Conservation (phyloP, 208 protist genomes). For the Borovskyia barvae region DNA sequence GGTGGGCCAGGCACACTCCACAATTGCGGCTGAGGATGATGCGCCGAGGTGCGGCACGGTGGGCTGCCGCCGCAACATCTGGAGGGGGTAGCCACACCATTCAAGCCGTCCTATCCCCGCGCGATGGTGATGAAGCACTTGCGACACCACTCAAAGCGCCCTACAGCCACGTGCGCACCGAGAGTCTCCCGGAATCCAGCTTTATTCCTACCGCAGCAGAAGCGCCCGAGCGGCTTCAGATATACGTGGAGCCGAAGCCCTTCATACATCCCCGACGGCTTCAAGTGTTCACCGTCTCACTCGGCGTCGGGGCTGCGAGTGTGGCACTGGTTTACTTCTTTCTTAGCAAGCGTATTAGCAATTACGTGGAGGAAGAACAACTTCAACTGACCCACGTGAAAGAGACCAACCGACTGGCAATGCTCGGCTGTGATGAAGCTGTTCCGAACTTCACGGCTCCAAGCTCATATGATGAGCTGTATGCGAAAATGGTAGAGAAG, state of each 20-base stretch:
- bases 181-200: conserved; percentile 7
- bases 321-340: conserved; percentile 68
- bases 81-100: background rate
- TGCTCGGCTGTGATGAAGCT: conserved; percentile 38
- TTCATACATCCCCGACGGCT: conserved; percentile 68
- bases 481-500: conserved; percentile 58
- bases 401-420: conserved; percentile 48
- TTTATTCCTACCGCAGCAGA: conserved; percentile 55
- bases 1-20: too few relatives aligned
- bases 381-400: conserved; percentile 40
- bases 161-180: conserved; percentile 23
- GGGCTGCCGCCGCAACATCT: background rate
- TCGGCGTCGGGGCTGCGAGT: conserved; percentile 55
- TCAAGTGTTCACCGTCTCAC: conserved; percentile 68
- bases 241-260: conserved; percentile 78
- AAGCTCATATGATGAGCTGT: conserved; percentile 76
- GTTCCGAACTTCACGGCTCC: conserved; percentile 65
- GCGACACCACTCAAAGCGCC: background rate
- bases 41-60: conserved; percentile 11
- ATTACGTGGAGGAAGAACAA: conserved; percentile 54
- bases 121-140: background rate
- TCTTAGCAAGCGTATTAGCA: conserved; percentile 69
- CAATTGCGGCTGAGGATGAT: too few relatives aligned
- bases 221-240: conserved; percentile 65
- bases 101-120: background rate